phyloP scores from a whole-genome alignment of 805 yeast species.

The Spathaspora passalidarum region DNA sequence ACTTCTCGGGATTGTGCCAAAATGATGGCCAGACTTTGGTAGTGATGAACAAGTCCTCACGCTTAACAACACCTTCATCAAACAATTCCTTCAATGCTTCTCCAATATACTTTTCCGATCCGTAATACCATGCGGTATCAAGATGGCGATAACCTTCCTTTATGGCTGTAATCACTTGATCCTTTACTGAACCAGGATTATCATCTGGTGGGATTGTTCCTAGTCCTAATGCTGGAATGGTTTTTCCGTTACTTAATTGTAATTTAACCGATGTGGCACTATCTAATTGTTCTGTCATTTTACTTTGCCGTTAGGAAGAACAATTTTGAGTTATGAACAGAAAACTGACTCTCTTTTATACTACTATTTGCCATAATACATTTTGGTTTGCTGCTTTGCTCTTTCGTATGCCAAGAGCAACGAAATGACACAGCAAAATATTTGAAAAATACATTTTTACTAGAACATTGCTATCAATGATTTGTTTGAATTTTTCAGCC shows the following conservation, averaged over 20 bases:
- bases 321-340: too few relatives aligned
- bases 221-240: slow-evolving; percentile 65
- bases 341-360: too few relatives aligned
- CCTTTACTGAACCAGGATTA: slow-evolving; percentile 24
- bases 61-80: slow-evolving; percentile 44
- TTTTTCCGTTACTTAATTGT: slow-evolving; percentile 51
- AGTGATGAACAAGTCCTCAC: slow-evolving; percentile 43
- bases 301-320: too few relatives aligned
- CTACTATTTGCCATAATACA: too few relatives aligned
- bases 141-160: slow-evolving; percentile 51
- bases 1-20: slow-evolving; percentile 37
- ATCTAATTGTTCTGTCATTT: too few relatives aligned
- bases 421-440: too few relatives aligned
- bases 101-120: slow-evolving; percentile 41
- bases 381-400: too few relatives aligned
- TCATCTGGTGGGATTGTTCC: slow-evolving; percentile 44
- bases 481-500: too few relatives aligned
- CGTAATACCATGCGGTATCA: slow-evolving; percentile 54
- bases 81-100: slow-evolving; percentile 46
- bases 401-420: too few relatives aligned
- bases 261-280: background rate
- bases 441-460: too few relatives aligned
- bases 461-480: too few relatives aligned
- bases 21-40: slow-evolving; percentile 44
- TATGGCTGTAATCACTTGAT: slow-evolving; percentile 35